Conservation (phyloP, 1,139 yeast genomes). For the Komagataea norvegica region DNA sequence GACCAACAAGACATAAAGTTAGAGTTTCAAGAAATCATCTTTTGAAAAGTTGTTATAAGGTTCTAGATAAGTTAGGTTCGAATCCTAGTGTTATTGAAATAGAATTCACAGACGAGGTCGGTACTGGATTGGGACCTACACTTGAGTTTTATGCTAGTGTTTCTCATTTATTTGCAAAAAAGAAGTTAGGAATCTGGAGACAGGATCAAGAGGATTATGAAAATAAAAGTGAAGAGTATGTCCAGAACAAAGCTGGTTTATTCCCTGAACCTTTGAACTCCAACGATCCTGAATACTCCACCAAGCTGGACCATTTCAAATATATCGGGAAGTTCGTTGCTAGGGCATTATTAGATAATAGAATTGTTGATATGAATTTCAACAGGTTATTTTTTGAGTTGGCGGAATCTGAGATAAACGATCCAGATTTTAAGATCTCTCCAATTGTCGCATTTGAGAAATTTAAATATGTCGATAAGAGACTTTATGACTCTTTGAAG, state of each 20-base stretch:
- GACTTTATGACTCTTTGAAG: slow-evolving; percentile 55
- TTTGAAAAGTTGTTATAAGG: slow-evolving; percentile 75
- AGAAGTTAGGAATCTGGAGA: slow-evolving; percentile 68
- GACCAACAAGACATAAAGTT: slow-evolving; percentile 77
- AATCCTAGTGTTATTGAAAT: slow-evolving; percentile 81
- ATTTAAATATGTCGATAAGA: slow-evolving; percentile 53
- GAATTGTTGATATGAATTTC: slow-evolving; percentile 80
- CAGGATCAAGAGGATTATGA: slow-evolving; percentile 32
- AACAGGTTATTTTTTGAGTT: slow-evolving; percentile 65
- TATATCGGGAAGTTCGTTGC: slow-evolving; percentile 82
- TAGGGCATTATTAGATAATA: slow-evolving; percentile 77
- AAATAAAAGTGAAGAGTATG: slow-evolving; percentile 36
- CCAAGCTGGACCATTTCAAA: slow-evolving; percentile 50
- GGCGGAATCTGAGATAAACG: slow-evolving; percentile 22
- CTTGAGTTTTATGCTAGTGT: slow-evolving; percentile 84
- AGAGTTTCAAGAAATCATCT: slow-evolving; percentile 69
- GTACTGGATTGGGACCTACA: slow-evolving; percentile 95
- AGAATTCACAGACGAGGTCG: slow-evolving; percentile 89
- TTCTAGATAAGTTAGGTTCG: slow-evolving; percentile 71
- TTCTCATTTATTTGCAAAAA: slow-evolving; percentile 65
- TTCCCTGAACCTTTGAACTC: slow-evolving; percentile 65
- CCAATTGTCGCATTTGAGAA: slow-evolving; percentile 37
- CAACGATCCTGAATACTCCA: slow-evolving; percentile 36
- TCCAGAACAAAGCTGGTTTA: slow-evolving; percentile 46
- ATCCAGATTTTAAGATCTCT: slow-evolving; percentile 8